Evolutionary conservation across 257 asterid genomes (phyloP), one percentile per base, ranked within the genome.

Genomic region (Paraleonurus japonicus): DNA sequence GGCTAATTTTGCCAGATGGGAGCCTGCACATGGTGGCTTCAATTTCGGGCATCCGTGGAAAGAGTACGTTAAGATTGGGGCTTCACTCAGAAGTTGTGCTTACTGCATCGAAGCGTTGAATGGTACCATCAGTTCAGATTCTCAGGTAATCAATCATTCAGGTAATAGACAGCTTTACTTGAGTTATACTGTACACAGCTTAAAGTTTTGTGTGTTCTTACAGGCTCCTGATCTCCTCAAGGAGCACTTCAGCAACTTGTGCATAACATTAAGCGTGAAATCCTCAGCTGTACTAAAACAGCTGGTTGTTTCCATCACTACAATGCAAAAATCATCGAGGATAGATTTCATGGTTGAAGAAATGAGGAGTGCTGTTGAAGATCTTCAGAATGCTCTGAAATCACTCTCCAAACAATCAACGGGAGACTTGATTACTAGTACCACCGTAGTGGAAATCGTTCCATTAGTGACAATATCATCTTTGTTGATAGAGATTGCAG

Each of bases 1-100:
- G 95, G 91, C 93, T 15, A 87, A 83, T 71, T 87, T 89, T 24
- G 96, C 91, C 0, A 76, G 85, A 66, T 89, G 96, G 96, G 96
- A 89, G 77, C 96, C 96, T 9, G 83, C 88, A 45, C 93, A 89
- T 20, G 94, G 96, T 2, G 54, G 69, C 69, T 89, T 87, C 81
- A 74, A 68, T 13, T 89, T 85, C 32, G 58, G 86, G 33, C 92
- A 89, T 72, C 96, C 96, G 22, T 89, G 96, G 96, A 75, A 72
- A 48, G 82, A 79, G 77, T 89, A 87, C 79, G 86, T 84, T 17
- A 84, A 83, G 63, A 66, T 83, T 61, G 96, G 95, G 63, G 86
- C 87, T 55, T 80, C 92, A 4, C 73, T 83, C 67, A 81, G 97
- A 63, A 78, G 83, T 24, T 84, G 95, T 72, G 95, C 96, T 67